phyloP scores from a whole-genome alignment of 345 rosid species.

The Melastoma malabathricum region DNA sequence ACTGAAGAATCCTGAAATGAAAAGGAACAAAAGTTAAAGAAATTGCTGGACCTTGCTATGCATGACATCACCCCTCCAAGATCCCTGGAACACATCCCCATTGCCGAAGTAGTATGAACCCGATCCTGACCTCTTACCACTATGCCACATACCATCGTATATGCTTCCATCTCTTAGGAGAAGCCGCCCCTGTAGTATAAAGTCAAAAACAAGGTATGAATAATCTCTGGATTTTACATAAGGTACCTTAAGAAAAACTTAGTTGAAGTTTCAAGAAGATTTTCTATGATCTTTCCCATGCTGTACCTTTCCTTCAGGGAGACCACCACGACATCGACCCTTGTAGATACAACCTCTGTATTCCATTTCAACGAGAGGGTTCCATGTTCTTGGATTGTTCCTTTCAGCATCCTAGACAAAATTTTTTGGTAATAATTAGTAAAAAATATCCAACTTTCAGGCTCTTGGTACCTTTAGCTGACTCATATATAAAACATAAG shows the following conservation, averaged over 20 bases:
- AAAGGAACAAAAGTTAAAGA: slow-evolving; percentile 1
- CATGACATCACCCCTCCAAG: slow-evolving; percentile 92
- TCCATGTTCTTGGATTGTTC: slow-evolving; percentile 77
- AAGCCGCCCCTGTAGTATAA: slow-evolving; percentile 53
- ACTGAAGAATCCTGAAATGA: background rate
- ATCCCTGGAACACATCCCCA: slow-evolving; percentile 96
- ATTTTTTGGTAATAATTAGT: background rate
- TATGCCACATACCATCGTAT: slow-evolving; percentile 90
- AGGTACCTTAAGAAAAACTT: background rate
- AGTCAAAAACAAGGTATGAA: slow-evolving; percentile 1
- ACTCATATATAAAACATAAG: too few species aligned
- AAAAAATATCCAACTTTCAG: too few species aligned
- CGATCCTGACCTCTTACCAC: slow-evolving; percentile 80
- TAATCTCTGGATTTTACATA: slow-evolving; percentile 1
- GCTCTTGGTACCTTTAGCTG: too few species aligned
- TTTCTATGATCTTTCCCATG: too few species aligned
- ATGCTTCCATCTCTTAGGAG: slow-evolving; percentile 72
- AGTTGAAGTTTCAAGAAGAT: too few species aligned
- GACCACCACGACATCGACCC: slow-evolving; percentile 94
- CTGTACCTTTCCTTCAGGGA: slow-evolving; percentile 94
- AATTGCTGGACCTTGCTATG: slow-evolving; percentile 73
- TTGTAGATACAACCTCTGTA: slow-evolving; percentile 80
- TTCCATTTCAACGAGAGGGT: slow-evolving; percentile 65
- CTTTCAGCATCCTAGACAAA: slow-evolving; percentile 70
- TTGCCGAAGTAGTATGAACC: slow-evolving; percentile 86